Conservation (phyloP, 2,329 filamentous ascomycete genomes). For the Fusarium equiseti region DNA sequence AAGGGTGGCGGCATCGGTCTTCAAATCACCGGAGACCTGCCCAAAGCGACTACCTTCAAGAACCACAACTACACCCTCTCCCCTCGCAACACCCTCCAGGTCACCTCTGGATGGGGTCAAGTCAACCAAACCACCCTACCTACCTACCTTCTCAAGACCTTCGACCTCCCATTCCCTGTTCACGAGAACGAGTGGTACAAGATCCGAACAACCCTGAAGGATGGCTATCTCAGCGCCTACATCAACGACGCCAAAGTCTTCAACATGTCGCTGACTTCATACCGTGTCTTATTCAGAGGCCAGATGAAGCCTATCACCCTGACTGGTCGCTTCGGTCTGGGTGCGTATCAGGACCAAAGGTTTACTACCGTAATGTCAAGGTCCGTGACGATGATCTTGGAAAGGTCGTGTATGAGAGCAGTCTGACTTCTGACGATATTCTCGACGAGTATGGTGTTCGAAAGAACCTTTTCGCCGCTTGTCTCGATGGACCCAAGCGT, state of each 20-base stretch:
- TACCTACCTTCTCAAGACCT: conserved; percentile 12
- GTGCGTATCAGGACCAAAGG: conserved; percentile 13
- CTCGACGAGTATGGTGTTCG: conserved; percentile 7
- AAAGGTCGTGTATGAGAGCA: neutral
- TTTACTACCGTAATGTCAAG: conserved; percentile 11
- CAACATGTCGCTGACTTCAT: neutral
- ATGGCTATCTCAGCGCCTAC: neutral
- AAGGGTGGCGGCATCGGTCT: neutral
- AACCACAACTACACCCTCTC: conserved; percentile 12
- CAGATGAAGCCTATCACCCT: conserved; percentile 1
- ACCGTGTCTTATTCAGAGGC: neutral
- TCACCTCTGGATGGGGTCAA: conserved; percentile 7
- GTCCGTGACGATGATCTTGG: neutral
- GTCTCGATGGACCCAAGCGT: conserved; percentile 17
- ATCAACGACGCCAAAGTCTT: neutral
- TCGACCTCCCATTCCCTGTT: conserved; percentile 4
- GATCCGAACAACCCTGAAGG: neutral
- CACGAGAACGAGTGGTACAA: conserved; percentile 12
- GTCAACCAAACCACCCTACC: conserved; percentile 14
- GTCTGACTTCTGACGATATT: neutral
- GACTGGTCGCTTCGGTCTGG: conserved; percentile 7
- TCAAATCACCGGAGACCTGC: conserved; percentile 6
- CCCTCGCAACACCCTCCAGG: neutral
- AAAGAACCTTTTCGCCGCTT: conserved; percentile 4
- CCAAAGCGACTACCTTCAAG: neutral